phyloP scores from a whole-genome alignment of 2,329 filamentous ascomycete species.

The Nemania sp. region DNA sequence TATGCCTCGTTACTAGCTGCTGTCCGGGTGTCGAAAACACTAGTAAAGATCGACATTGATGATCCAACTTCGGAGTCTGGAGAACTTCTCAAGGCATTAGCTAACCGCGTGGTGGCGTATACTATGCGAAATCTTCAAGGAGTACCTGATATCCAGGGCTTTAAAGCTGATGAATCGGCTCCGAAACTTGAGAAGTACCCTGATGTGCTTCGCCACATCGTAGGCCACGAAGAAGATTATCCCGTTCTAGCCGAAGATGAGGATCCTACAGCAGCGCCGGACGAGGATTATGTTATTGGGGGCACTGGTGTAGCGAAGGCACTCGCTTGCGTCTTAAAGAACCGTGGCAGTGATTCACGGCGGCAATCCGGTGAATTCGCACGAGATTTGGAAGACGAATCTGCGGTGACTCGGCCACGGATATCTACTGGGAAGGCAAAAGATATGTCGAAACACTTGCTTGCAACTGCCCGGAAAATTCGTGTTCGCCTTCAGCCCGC shows the following conservation, averaged over 20 bases:
- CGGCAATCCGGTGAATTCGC: slow-evolving; percentile 56
- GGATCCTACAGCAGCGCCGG: slow-evolving; percentile 71
- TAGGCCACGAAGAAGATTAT: slow-evolving; percentile 65
- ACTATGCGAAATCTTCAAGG: slow-evolving; percentile 89
- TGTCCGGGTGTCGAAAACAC: slow-evolving; percentile 76
- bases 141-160: slow-evolving; percentile 54
- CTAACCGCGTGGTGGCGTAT: slow-evolving; percentile 93
- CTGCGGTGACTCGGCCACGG: slow-evolving; percentile 47
- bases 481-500: slow-evolving; percentile 80
- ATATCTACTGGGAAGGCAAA: slow-evolving; percentile 68
- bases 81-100: slow-evolving; percentile 88
- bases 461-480: slow-evolving; percentile 88
- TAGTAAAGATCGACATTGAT: slow-evolving; percentile 91
- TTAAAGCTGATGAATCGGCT: slow-evolving; percentile 39
- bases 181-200: slow-evolving; percentile 58
- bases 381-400: slow-evolving; percentile 55
- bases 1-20: slow-evolving; percentile 92
- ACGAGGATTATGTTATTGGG: slow-evolving; percentile 94
- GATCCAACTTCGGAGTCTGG: slow-evolving; percentile 79
- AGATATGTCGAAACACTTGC: slow-evolving; percentile 89
- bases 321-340: slow-evolving; percentile 84
- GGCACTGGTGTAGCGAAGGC: slow-evolving; percentile 95
- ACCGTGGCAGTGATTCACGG: slow-evolving; percentile 68
- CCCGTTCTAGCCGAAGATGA: slow-evolving; percentile 56
- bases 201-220: slow-evolving; percentile 83